phyloP scores from a whole-genome alignment of 2,329 filamentous ascomycete genomes.

The Trichoderma afroharzianum region DNA sequence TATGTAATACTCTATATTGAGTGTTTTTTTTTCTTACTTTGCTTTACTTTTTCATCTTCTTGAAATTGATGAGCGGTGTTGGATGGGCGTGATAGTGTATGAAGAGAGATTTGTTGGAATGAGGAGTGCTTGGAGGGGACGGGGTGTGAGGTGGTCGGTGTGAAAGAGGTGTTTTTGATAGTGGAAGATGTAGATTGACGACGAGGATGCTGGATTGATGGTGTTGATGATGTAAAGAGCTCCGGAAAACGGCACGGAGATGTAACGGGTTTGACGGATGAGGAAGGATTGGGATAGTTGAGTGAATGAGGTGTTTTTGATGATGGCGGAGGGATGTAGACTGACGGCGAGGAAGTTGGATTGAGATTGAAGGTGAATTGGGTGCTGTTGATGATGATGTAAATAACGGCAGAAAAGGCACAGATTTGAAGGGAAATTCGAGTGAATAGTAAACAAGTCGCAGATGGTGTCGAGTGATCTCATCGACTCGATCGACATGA shows the following conservation, averaged over 20 bases:
- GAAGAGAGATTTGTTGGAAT: background rate
- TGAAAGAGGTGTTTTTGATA: background rate
- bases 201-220: background rate
- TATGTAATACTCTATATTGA: slow-evolving; percentile 3
- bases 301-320: too few relatives aligned
- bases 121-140: background rate
- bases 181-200: too few relatives aligned
- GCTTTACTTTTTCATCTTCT: background rate
- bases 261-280: too few relatives aligned
- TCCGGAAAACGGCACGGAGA: too few relatives aligned
- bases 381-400: background rate
- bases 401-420: background rate
- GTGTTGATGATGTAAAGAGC: background rate
- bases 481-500: background rate
- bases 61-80: background rate
- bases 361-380: background rate
- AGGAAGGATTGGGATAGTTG: too few relatives aligned
- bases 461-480: background rate
- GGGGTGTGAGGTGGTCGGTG: background rate
- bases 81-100: background rate
- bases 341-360: too few relatives aligned
- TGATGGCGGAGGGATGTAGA: background rate
- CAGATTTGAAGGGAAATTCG: background rate
- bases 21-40: background rate
- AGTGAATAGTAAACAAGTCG: background rate